phyloP scores from a whole-genome alignment of 345 rosid species.

The Aquilaria malaccensis region DNA sequence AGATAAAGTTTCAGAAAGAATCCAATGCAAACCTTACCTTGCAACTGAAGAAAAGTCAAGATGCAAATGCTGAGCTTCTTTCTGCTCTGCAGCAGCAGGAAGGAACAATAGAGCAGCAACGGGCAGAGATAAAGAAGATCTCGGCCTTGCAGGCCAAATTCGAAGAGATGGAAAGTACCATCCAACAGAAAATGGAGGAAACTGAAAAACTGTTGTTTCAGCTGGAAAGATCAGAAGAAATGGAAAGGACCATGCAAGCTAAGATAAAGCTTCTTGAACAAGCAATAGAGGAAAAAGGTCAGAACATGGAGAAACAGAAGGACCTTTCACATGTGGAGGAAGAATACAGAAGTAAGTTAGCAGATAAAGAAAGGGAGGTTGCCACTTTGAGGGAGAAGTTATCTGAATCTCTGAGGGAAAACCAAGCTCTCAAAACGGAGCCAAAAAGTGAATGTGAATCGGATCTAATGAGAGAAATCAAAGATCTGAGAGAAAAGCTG shows the following conservation, averaged over 20 bases:
- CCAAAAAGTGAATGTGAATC: constrained; percentile 4
- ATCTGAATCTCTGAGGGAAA: constrained; percentile 15
- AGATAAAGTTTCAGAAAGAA: constrained; percentile 39
- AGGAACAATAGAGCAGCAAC: constrained; percentile 44
- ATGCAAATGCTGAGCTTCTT: constrained; percentile 54
- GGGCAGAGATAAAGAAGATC: constrained; percentile 30
- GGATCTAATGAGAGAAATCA: constrained; percentile 28
- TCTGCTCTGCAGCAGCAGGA: constrained; percentile 53
- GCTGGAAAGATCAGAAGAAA: constrained; percentile 27
- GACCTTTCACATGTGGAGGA: constrained; percentile 11
- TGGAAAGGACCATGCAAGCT: constrained; percentile 28
- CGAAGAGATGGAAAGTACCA: constrained; percentile 22
- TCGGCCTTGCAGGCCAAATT: constrained; percentile 18
- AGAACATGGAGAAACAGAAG: constrained; percentile 3
- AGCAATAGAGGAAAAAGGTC: constrained; percentile 18
- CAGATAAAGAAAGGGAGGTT: constrained; percentile 32
- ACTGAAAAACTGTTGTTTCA: constrained; percentile 19
- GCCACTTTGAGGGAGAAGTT: constrained; percentile 25
- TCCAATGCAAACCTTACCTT: constrained; percentile 30
- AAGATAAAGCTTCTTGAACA: constrained; percentile 28
- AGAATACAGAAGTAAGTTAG: constrained; percentile 22
- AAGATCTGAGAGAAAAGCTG: constrained; percentile 31
- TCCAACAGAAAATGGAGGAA: constrained; percentile 19
- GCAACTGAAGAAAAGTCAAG: constrained; percentile 55
- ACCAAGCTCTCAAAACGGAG: constrained; percentile 12